Conservation (phyloP, 176 grass and related monocot genomes). For the Triticum dicoccoides region DNA sequence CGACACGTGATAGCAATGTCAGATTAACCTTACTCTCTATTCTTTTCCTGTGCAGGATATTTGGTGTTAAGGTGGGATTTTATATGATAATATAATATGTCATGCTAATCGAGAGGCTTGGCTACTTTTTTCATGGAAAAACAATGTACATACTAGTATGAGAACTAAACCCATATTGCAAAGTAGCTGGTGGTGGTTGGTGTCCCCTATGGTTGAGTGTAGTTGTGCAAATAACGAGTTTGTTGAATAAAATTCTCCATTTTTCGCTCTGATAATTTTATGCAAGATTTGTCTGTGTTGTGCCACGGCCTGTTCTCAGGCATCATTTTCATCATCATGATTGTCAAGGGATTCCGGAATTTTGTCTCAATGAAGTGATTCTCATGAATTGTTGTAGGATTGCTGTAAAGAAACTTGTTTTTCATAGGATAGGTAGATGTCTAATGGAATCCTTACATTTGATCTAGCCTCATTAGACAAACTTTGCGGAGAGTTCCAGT, state of each 20-base stretch:
- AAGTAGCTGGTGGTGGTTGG: constrained; percentile 28
- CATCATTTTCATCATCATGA: too few species aligned
- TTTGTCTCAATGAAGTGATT: neutral
- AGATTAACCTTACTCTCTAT: neutral
- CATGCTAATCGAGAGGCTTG: constrained; percentile 5
- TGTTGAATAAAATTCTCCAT: constrained; percentile 47
- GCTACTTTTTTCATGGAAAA: constrained; percentile 1
- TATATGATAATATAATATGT: constrained; percentile 21
- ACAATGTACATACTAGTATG: constrained; percentile 54
- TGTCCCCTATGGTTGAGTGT: constrained; percentile 36
- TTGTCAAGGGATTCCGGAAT: too few species aligned
- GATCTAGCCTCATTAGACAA: neutral
- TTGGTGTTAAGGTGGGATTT: neutral
- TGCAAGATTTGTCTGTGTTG: neutral
- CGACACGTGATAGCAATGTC: neutral
- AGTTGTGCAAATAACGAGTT: constrained; percentile 57
- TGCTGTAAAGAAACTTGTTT: neutral
- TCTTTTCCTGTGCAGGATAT: constrained; percentile 19
- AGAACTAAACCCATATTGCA: constrained; percentile 27
- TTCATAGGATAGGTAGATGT: neutral
- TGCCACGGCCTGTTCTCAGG: neutral
- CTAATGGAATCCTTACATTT: neutral
- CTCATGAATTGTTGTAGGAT: neutral
- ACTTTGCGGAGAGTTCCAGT: neutral
- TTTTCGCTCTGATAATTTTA: constrained; percentile 24